Base-by-base conservation (phyloP, 176 grass and related monocot species). In the Eremochloa ophiuroides region DNA sequence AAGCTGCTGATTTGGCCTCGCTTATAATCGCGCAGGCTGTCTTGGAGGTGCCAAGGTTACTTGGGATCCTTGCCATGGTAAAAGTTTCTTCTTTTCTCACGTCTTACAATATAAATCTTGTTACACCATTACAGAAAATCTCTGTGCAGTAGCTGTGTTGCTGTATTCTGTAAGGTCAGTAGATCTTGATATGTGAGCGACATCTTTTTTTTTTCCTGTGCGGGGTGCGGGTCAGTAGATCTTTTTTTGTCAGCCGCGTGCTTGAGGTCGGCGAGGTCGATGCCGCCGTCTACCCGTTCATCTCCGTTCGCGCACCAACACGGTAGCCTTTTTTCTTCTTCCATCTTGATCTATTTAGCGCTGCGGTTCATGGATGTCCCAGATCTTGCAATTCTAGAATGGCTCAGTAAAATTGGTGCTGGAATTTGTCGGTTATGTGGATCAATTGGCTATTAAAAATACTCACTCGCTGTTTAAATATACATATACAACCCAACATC, bases 221-320 rank as follows among this genome's bases (percentile, higher is more conserved):
- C 2, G 11, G 41, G 41, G 41, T 12, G 12, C 10, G 13, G 15
- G 13, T n/a, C n/a, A n/a, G n/a, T n/a, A n/a, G n/a, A n/a, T n/a
- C n/a, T n/a, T n/a, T n/a, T n/a, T n/a, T n/a, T n/a, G 94, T 90
- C 18, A 79, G 82, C 55, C 71, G 56, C 55, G 94, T 94, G 34
- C 37, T 97, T 59, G 94, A 94, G 87, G 73, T 97, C 16, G 89
- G 91, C 23, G 89, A 87, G 40, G 91, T 94, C 20, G 94, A 93
- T 53, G 82, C 88, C 14, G 80, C 87, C 6, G 85, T 80, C 35
- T 97, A 97, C 77, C 94, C 94, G 35, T 90, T 25, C 94, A 97
- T 80, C 91, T 97, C 22, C 87, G 91, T 10, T 74, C 91, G 11
- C 88, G 94, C 76, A 97, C 94, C 28, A 97, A 92, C 72, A 92